A percentile compares a stretch with the other conserved stretches of the same genome.
These are phyloP conservation scores for Lentinula sp. DNA, from an alignment of 768 basidiomycete species.

Conservation along the genomic window DNA sequence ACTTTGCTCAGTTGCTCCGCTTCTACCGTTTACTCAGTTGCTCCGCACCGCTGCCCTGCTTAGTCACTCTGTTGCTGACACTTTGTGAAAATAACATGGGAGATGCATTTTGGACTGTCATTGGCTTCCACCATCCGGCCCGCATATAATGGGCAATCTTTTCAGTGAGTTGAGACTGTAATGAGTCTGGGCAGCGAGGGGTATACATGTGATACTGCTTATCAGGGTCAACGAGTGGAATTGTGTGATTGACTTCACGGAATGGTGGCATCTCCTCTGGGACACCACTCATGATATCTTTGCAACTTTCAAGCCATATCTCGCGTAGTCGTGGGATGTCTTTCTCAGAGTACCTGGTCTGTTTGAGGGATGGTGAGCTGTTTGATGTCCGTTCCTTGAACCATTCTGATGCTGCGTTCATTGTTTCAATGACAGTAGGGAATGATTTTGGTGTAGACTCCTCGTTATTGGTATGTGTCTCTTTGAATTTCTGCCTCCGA, in stretches of 20 bases:
- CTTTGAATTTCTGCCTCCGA: neutral
- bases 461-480: neutral
- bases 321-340: slow-evolving; percentile 3
- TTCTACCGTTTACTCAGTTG: too few relatives aligned
- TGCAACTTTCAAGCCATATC: slow-evolving; percentile 9
- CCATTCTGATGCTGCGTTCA: neutral
- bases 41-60: too few relatives aligned
- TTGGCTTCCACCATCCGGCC: slow-evolving; percentile 10
- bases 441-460: neutral
- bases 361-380: neutral
- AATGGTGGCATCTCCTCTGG: slow-evolving; percentile 19
- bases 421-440: neutral
- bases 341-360: neutral
- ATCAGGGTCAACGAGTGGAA: slow-evolving; percentile 20
- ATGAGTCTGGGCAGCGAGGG: slow-evolving; percentile 21
- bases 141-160: slow-evolving; percentile 2
- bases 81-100: too few relatives aligned
- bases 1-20: too few relatives aligned
- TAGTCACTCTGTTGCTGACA: too few relatives aligned
- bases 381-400: neutral
- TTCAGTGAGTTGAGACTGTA: slow-evolving; percentile 6
- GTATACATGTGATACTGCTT: slow-evolving; percentile 14
- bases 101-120: slow-evolving; percentile 10
- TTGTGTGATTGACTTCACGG: slow-evolving; percentile 24
- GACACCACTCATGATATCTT: slow-evolving; percentile 11